Base-by-base conservation (phyloP, 1,284 basidiomycete species). In the Schizophyllum amplum region DNA sequence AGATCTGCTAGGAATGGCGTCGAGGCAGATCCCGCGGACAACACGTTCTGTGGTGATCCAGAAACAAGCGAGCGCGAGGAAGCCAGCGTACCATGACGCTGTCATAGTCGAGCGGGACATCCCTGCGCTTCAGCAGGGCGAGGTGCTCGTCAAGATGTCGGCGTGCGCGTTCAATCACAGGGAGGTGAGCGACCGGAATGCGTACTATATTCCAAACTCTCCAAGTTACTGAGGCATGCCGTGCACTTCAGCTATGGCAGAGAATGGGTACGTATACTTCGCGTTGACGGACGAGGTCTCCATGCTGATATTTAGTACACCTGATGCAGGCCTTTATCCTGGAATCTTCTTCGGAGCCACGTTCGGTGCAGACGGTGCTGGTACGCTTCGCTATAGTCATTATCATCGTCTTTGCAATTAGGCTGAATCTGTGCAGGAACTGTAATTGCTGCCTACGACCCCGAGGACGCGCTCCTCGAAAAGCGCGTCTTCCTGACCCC, bases 121-220 rank as follows among this genome's bases (percentile, higher is more conserved):
- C 50, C 75, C 78, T 9, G 48, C 67, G n/a, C 72, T 87, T 55
- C 73, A 79, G 60, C 59, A 68, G 0, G 83, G 80, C 1, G 73
- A 89, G 66, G 68, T 91, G 1, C 72, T 90, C 2, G 83, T 91
- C 17, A 81, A 78, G 66, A 79, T 89, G 51, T 72, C 72, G 17
- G 88, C 89, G 7, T 86, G 79, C 0, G 82, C 80, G n/a, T 90
- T 90, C 73, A 93, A 93, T 67, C 87, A 85, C 61, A 75, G 86
- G 64, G 91, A 92, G 67, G 89, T 92, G 62, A 57, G 27, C 13
- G 27, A n/a, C n/a, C n/a, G 5, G 27, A 13, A 33, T 33, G 6
- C 27, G 5, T 5, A 5, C 5, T 33, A 5, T 33, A 6, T 33
- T 13, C 27, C 5, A 33, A 6, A 13, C 5, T 13, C 27, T 33